phyloP scores from a whole-genome alignment of 148 eudicot genomes.

The Arctostaphylos glauca region DNA sequence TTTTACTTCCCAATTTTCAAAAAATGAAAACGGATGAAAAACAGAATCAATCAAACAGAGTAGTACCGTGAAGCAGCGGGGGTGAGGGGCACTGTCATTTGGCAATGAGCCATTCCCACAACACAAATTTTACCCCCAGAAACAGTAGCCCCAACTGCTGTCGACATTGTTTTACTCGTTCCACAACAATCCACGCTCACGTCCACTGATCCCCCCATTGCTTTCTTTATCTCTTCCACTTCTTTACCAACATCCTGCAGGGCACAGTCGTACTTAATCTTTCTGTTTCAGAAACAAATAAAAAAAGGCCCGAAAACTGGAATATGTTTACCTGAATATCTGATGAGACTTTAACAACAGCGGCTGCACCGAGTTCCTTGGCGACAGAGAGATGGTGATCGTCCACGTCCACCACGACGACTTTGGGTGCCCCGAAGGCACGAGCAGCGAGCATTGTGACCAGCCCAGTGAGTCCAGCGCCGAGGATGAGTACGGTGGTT shows the following conservation, averaged over 20 bases:
- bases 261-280: background rate
- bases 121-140: slow-evolving; percentile 85
- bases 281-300: background rate
- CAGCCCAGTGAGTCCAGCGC: slow-evolving; percentile 85
- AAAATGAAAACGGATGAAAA: too few relatives aligned
- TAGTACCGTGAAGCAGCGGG: slow-evolving; percentile 83
- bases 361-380: slow-evolving; percentile 79
- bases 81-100: slow-evolving; percentile 79
- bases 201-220: slow-evolving; percentile 61
- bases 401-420: slow-evolving; percentile 75
- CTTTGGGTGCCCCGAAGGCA: slow-evolving; percentile 77
- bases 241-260: slow-evolving; percentile 57
- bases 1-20: too few relatives aligned
- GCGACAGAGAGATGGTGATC: slow-evolving; percentile 74
- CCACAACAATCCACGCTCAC: slow-evolving; percentile 83
- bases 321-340: slow-evolving; percentile 37
- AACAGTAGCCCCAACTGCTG: slow-evolving; percentile 67
- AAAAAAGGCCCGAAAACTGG: background rate
- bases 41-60: too few relatives aligned
- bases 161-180: slow-evolving; percentile 78
- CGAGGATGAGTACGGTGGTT: slow-evolving; percentile 66
- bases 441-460: slow-evolving; percentile 80
- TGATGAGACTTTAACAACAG: slow-evolving; percentile 60
- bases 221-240: slow-evolving; percentile 46
- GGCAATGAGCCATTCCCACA: slow-evolving; percentile 75